Evolutionary conservation across 1,284 basidiomycete genomes (phyloP), one percentile per base, ranked within the genome.

Genomic region (Sporisorium exsertum): DNA sequence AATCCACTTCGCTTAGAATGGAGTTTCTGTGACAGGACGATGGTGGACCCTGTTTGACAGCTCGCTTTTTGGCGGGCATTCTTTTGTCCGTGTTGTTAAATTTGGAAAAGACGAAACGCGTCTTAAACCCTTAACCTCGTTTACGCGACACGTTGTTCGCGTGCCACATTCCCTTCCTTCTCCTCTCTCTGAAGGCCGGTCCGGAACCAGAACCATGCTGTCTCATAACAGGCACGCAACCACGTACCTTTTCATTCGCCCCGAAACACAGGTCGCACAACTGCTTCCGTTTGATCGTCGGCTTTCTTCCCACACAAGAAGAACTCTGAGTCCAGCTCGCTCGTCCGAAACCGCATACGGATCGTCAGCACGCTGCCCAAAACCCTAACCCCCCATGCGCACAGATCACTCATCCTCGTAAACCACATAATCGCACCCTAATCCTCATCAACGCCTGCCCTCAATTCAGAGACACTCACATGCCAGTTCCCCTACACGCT

Each of bases 221-320:
- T 40, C 37, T 40, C 37, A 40, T 16, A 16, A 18, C 37, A 16
- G 37, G 18, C 37, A 40, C 8, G 37, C 37, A 40, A 5, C 15
- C n/a, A n/a, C n/a, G n/a, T n/a, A n/a, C n/a, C n/a, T n/a, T n/a
- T n/a, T n/a, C n/a, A n/a, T n/a, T n/a, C n/a, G n/a, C n/a, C n/a
- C n/a, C n/a, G n/a, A n/a, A n/a, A n/a, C n/a, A n/a, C n/a, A n/a
- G n/a, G n/a, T n/a, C n/a, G n/a, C n/a, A n/a, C n/a, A n/a, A n/a
- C n/a, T n/a, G n/a, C 35, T 35, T 35, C 13, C 35, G 35, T 35
- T 35, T 47, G 46, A 47, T 47, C 27, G 47, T 18, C 18, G 15
- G 20, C 16, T 29, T 49, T 20, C 49, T 50, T 50, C 49, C n/a
- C 49, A 33, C 49, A 7, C 49, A 50, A 20, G 47, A 50, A 50